Conservation (phyloP, 2,329 filamentous ascomycete species). For the Hypoxylon sp. region DNA sequence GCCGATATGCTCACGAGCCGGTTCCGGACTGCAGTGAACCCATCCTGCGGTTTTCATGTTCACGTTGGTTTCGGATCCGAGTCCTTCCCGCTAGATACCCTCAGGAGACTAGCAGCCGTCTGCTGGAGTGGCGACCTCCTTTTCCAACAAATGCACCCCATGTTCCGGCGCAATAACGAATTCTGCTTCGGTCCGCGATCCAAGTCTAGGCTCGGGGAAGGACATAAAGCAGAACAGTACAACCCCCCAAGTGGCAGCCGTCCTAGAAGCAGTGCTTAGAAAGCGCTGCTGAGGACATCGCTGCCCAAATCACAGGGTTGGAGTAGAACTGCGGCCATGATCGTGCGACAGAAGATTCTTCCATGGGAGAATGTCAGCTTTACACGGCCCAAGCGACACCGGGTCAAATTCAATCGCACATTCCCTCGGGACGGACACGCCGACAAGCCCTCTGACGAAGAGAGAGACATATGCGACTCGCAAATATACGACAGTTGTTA, state of each 20-base stretch:
- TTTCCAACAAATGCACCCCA: constrained; percentile 31
- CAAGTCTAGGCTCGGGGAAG: not conserved
- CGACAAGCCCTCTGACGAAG: not conserved
- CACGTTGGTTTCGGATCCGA: constrained; percentile 27
- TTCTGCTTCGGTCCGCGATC: constrained; percentile 1
- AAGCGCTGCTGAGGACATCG: not conserved
- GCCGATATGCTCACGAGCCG: constrained; percentile 18
- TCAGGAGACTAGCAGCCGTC: constrained; percentile 21
- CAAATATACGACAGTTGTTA: not conserved
- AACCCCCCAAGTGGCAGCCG: not conserved
- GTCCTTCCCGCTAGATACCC: constrained; percentile 3
- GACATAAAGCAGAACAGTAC: not conserved
- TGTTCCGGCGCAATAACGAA: constrained; percentile 4
- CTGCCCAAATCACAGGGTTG: not conserved
- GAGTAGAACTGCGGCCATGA: too few species aligned
- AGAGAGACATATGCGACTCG: not conserved
- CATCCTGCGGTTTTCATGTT: constrained; percentile 34
- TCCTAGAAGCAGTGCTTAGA: not conserved
- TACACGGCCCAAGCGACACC: not conserved
- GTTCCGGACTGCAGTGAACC: constrained; percentile 23
- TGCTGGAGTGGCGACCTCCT: constrained; percentile 33
- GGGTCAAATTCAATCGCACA: not conserved
- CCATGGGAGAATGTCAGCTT: not conserved
- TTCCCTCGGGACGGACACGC: not conserved
- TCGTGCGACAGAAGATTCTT: not conserved